Base-by-base conservation (phyloP, 805 yeast genomes). In the Metschnikowia continentalis region DNA sequence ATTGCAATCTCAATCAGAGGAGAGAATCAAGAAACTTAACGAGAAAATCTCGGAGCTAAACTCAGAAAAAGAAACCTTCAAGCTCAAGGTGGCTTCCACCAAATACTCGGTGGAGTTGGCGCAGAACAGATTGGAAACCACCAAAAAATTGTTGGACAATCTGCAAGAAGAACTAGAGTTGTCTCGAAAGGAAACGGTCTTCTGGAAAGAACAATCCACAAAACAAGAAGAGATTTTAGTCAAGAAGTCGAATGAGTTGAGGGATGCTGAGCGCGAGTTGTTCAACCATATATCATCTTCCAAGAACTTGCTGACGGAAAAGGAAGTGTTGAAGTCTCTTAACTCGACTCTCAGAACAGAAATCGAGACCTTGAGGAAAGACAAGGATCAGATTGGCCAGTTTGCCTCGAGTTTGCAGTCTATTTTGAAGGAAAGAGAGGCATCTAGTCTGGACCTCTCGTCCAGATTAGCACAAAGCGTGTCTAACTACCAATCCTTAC, bases 391-490 rank as follows among this genome's bases (percentile, higher is more conserved):
- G 47, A 68, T 88, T 38, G 83, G 78, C 56, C 75, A 79, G 3
- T 71, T 83, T 51, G 75, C 87, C 8, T 64, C 78, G 6, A 84
- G 78, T 58, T 67, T 88, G 42, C 92, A 88, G 64, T 61, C 81
- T 2, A 61, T 81, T 37, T 81, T 82, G 50, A 74, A 74, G 47
- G 91, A 88, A 61, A 75, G 90, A 48, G 86, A 84, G 46, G 56
- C 66, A 1, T 69, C 80, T 5, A 73, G 78, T 43, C 62, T 69
- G 19, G 84, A 81, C 36, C 61, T 83, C 4, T 74, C 82, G 19
- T 66, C 71, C 13, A 71, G 84, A 39, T 73, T 82, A 47, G 61
- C 75, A 7, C 66, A 71, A 22, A 82, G 81, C 45, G 68, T 83
- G 10, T 78, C 77, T 42, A 65, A 76, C 22, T 69, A 83, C 41